Percentiles rank a stretch among this genome's conserved stretches.
Evolutionary conservation across 2,329 filamentous ascomycete genomes (phyloP).

Genomic region (Didymella keratinophila): DNA sequence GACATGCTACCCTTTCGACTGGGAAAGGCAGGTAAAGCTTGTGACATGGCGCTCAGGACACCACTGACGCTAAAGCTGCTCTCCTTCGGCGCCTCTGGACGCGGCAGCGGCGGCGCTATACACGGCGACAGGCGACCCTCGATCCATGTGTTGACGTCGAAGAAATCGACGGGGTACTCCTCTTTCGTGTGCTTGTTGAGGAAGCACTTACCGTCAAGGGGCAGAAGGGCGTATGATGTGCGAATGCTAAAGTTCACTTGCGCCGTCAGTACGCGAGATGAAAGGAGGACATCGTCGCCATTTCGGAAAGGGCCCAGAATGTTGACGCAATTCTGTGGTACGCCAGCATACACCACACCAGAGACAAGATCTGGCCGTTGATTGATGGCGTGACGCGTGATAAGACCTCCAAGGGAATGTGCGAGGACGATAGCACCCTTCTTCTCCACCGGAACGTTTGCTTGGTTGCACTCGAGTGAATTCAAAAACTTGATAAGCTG

Average conservation of each 20-base stretch:
- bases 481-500: constrained; percentile 78
- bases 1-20: constrained; percentile 48
- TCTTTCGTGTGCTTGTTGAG: constrained; percentile 82
- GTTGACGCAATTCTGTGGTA: constrained; percentile 86
- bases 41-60: constrained; percentile 58
- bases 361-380: constrained; percentile 83
- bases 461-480: constrained; percentile 75
- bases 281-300: constrained; percentile 90
- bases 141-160: constrained; percentile 79
- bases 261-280: constrained; percentile 86
- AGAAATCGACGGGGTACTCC: constrained; percentile 84
- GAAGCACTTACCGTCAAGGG: constrained; percentile 87
- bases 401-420: constrained; percentile 86
- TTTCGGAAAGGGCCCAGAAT: constrained; percentile 89
- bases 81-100: constrained; percentile 52
- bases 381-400: constrained; percentile 89
- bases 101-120: constrained; percentile 71
- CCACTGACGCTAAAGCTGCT: constrained; percentile 53
- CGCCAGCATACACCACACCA: constrained; percentile 84
- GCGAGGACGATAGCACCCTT: constrained; percentile 82
- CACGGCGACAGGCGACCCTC: constrained; percentile 81
- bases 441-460: constrained; percentile 59
- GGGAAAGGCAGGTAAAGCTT: constrained; percentile 53
- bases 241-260: constrained; percentile 93
- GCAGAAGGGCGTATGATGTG: constrained; percentile 84